Base-by-base conservation (phyloP, 2,329 filamentous ascomycete genomes). In the Xylariaceae sp. region DNA sequence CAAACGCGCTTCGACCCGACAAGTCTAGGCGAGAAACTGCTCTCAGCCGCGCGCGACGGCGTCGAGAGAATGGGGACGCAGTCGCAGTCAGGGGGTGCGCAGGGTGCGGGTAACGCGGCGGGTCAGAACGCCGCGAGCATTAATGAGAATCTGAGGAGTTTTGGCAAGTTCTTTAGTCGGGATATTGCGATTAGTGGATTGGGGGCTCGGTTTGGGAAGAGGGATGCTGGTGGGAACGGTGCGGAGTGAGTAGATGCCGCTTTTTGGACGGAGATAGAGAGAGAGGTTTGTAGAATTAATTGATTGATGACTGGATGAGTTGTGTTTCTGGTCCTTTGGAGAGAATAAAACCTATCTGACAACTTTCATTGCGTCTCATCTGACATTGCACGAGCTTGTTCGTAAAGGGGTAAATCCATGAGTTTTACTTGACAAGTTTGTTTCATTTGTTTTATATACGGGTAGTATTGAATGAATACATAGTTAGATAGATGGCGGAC, bases 111-210 rank as follows among this genome's bases (percentile, higher is more conserved):
- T 5, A 50, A 18, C n/a, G 55, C 35, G 7, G 53, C 15, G 6
- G 61, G 35, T 3, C 64, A 65, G 57, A 67, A 66, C 13, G 85
- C 88, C 68, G 84, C 83, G 6, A 90, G 88, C 55, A 83, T 97
- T 64, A 96, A 97, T 72, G 92, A 96, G 75, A 97, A 97, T 74
- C 73, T 97, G 74, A 92, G 91, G 77, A 96, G 91, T 73, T 90
- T 99, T 75, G 93, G 93, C 23, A 97, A 96, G 75, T 97, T 97
- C 76, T 97, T 97, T 78, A 86, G 88, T 63, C 80, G 93, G 64
- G 93, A 97, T 77, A 87, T 93, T 64, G 89, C 62, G 17, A 64
- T 64, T 50, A 57, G 89, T 35, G 85, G 87, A 2, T 82, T 93
- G 64, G 88, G 89, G 1, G 84, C 83, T 9, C 78, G 88, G 65